These are phyloP conservation scores for Mucor piriformis DNA, from an alignment of 371 early-diverging fungal genomes.

Conservation along the genomic window DNA sequence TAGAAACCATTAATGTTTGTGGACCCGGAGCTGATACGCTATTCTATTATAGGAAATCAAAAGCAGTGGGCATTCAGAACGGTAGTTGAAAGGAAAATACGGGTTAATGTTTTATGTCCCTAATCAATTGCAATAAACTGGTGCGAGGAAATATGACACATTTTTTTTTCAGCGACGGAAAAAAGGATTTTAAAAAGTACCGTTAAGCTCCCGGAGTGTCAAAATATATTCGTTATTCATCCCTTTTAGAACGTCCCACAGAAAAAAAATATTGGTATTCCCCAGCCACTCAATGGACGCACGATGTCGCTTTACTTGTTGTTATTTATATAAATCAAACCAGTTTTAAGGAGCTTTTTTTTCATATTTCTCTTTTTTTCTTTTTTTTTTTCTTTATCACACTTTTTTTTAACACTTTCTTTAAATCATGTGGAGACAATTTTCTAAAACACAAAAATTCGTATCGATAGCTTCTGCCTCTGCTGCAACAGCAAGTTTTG, in stretches of 20 bases:
- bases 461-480: slow-evolving; percentile 33
- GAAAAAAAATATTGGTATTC: slow-evolving; percentile 2
- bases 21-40: background rate
- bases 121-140: background rate
- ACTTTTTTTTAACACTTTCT: background rate
- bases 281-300: slow-evolving; percentile 22
- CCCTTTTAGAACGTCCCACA: slow-evolving; percentile 5
- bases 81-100: background rate
- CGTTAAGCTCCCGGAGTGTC: background rate
- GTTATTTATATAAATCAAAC: background rate
- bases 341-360: slow-evolving; percentile 4
- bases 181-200: slow-evolving; percentile 1
- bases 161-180: background rate
- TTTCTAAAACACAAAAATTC: slow-evolving; percentile 45
- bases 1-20: background rate
- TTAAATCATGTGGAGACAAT: slow-evolving; percentile 45
- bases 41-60: background rate
- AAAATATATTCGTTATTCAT: background rate
- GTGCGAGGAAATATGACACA: background rate
- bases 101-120: background rate
- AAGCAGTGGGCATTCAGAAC: background rate
- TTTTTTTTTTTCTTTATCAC: slow-evolving; percentile 4
- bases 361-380: slow-evolving; percentile 3
- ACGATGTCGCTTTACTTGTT: slow-evolving; percentile 1
- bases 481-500: slow-evolving; percentile 36